Percentiles rank a stretch among this genome's conserved stretches.
Conservation (phyloP, 352 stramenopile genomes). For the Phytophthora palmivora region DNA sequence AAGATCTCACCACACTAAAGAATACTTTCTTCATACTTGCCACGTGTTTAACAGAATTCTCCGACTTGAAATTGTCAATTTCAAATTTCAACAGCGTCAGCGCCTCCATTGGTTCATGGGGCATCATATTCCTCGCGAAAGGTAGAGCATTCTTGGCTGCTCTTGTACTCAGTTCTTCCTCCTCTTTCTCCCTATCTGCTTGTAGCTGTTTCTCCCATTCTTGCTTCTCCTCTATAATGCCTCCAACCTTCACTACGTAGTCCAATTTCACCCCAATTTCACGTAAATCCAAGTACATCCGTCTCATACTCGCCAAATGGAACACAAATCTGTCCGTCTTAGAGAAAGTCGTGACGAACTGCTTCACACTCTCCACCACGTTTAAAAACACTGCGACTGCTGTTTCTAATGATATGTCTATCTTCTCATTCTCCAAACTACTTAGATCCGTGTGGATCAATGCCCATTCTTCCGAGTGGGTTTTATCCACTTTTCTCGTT, state of each 20-base stretch:
- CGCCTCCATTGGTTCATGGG: no score
- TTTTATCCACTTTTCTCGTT: not conserved
- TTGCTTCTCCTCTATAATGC: not conserved
- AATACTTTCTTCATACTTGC: no score
- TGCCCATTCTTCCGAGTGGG: constrained; percentile 7
- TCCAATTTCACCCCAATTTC: constrained; percentile 12
- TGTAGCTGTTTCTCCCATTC: constrained; percentile 22
- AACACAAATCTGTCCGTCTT: constrained; percentile 28
- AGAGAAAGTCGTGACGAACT: constrained; percentile 22
- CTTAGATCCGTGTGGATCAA: not conserved
- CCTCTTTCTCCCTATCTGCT: constrained; percentile 16
- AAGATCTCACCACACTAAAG: no score
- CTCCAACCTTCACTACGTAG: constrained; percentile 2
- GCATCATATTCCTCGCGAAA: no score
- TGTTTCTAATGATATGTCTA: constrained; percentile 3
- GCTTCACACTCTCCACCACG: not conserved
- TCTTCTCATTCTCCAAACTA: not conserved
- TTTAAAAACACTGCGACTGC: constrained; percentile 5
- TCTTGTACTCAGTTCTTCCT: constrained; percentile 17
- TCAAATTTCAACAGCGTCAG: no score
- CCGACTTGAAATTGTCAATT: no score
- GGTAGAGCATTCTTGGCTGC: no score
- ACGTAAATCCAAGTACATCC: constrained; percentile 28
- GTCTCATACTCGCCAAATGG: constrained; percentile 31
- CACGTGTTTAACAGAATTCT: no score